Evolutionary conservation across 1,139 yeast genomes (phyloP).

Genomic region (Kodamaea suecica): DNA sequence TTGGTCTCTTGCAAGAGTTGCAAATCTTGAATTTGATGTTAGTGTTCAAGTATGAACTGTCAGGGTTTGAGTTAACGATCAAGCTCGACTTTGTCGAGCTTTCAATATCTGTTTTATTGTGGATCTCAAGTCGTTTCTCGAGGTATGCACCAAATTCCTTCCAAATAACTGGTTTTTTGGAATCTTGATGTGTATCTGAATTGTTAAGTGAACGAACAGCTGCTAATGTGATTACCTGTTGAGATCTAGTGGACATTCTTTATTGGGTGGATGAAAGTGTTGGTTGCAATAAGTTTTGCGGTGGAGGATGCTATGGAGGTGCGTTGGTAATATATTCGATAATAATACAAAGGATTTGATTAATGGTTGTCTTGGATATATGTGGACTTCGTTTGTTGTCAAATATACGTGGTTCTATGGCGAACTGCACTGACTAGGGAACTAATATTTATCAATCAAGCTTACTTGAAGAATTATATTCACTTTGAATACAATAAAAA

Average conservation of each 20-base stretch:
- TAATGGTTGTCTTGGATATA: too few species aligned
- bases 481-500: too few species aligned
- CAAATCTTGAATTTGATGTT: slow-evolving; percentile 59
- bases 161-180: slow-evolving; percentile 41
- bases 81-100: slow-evolving; percentile 16
- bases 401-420: too few species aligned
- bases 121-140: slow-evolving; percentile 44
- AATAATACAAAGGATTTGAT: too few species aligned
- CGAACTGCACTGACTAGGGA: too few species aligned
- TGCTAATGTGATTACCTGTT: slow-evolving; percentile 31
- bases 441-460: too few species aligned
- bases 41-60: slow-evolving; percentile 42
- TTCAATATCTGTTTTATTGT: slow-evolving; percentile 17
- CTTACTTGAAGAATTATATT: too few species aligned
- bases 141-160: slow-evolving; percentile 60
- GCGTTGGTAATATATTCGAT: neutral
- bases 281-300: too few species aligned
- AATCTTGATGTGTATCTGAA: slow-evolving; percentile 10
- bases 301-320: too few species aligned
- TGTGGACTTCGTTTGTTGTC: too few species aligned
- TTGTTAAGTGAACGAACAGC: slow-evolving; percentile 24
- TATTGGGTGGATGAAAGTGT: slow-evolving; percentile 5
- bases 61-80: slow-evolving; percentile 24
- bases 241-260: slow-evolving; percentile 29
- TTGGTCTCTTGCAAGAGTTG: slow-evolving; percentile 62